Conservation (phyloP, 495 filamentous ascomycete genomes). For the Eremomyces bilateralis region DNA sequence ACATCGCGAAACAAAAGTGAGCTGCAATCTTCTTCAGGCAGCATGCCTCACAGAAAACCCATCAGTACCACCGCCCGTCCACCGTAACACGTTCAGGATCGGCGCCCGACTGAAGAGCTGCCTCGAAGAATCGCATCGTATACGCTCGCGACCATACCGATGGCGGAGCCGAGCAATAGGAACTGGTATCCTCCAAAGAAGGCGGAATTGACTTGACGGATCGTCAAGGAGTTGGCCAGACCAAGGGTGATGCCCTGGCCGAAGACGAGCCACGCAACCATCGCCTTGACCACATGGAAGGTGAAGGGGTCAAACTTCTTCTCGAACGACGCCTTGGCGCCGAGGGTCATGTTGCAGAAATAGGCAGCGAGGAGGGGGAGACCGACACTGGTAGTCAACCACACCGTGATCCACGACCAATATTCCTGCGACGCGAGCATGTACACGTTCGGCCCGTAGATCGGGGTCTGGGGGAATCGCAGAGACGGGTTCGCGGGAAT, state of each 20-base stretch:
- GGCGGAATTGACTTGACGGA: slow-evolving; percentile 38
- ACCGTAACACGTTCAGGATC: too few relatives aligned
- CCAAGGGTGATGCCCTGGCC: slow-evolving; percentile 33
- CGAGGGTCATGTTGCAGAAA: slow-evolving; percentile 61
- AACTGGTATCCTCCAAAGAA: slow-evolving; percentile 52
- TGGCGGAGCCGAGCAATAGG: slow-evolving; percentile 45
- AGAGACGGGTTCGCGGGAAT: slow-evolving; percentile 25
- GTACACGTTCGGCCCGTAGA: slow-evolving; percentile 53
- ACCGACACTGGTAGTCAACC: slow-evolving; percentile 47
- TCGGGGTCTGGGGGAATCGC: slow-evolving; percentile 21
- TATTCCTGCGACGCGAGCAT: slow-evolving; percentile 52
- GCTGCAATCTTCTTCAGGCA: too few relatives aligned
- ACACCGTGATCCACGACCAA: slow-evolving; percentile 64
- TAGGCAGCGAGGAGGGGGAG: slow-evolving; percentile 53
- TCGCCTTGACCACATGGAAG: slow-evolving; percentile 43
- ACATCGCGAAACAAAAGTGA: too few relatives aligned
- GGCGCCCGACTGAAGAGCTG: too few relatives aligned
- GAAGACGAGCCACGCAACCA: slow-evolving; percentile 55
- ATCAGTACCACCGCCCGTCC: too few relatives aligned
- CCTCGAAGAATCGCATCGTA: slow-evolving; percentile 79
- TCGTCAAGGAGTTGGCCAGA: slow-evolving; percentile 30
- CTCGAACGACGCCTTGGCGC: slow-evolving; percentile 17
- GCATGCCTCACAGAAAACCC: too few relatives aligned
- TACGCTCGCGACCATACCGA: slow-evolving; percentile 45
- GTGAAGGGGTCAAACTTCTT: slow-evolving; percentile 60